phyloP scores from a whole-genome alignment of 495 filamentous ascomycete species.

The Aspergillus campestris region DNA sequence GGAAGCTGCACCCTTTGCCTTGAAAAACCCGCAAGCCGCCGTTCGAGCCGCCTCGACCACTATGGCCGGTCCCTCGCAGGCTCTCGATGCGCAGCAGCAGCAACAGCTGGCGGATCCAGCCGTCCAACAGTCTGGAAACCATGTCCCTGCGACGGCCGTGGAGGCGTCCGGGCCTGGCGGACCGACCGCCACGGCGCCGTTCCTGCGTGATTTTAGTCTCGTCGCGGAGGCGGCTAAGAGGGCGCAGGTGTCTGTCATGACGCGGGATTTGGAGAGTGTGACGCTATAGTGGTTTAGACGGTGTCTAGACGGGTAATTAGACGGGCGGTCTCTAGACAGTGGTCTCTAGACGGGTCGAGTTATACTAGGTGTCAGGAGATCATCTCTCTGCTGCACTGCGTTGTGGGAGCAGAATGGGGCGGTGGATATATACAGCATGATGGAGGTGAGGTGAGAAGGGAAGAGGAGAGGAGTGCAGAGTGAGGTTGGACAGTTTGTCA shows the following conservation, averaged over 20 bases:
- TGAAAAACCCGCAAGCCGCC: background rate
- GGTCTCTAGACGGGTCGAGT: no score
- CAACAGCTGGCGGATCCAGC: conserved; percentile 12
- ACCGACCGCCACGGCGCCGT: conserved; percentile 48
- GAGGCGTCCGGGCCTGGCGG: conserved; percentile 32
- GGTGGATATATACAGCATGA: no score
- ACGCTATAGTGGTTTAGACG: conserved; percentile 21
- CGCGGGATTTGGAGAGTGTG: conserved; percentile 65
- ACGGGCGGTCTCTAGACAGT: background rate
- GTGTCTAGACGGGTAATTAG: background rate
- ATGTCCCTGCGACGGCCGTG: no score
- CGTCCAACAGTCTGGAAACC: conserved; percentile 14
- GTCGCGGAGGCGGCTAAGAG: conserved; percentile 93
- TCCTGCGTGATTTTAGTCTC: conserved; percentile 71
- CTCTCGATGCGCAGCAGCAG: background rate
- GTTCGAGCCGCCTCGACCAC: no score
- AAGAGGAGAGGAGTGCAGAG: no score
- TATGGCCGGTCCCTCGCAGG: no score
- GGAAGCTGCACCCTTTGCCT: no score
- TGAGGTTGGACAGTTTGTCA: background rate
- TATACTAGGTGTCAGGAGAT: no score
- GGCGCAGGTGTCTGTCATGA: conserved; percentile 78
- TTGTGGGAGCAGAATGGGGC: no score
- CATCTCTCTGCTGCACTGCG: no score
- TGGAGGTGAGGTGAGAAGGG: no score